Evolutionary conservation across 495 filamentous ascomycete species (phyloP), one percentile per base, ranked within the genome.

Genomic region (Tuber indicum): DNA sequence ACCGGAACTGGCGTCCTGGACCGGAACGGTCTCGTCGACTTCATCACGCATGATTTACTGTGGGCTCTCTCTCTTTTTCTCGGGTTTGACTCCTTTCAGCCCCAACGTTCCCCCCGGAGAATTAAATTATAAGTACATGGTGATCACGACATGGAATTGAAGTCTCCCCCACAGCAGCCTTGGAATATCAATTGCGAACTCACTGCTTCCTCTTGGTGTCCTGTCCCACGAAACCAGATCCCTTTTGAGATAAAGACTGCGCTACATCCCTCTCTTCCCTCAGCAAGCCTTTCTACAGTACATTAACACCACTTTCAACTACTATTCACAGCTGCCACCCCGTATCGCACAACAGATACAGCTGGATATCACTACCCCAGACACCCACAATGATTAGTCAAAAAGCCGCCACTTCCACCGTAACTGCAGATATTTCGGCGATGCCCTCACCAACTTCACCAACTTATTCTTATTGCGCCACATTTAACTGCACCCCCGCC

Each of bases 21-120:
- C 76, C 76, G 72, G 73, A 80, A 74, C 79, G 78, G 78, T 80
- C 77, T 80, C 78, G 78, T 80, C 77, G 78, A 80, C 78, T 80
- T 80, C 78, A 80, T 71, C 78, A 80, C 78, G 78, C 78, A 80
- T 80, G 76, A 76, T 74, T 73, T 42, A 66, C 58, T 66, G 58
- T 66, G 58, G 58, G 16, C 26, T 66, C 58, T 62, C 52, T 62
- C 10, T 36, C 19, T 66, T 36, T 26, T 36, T 36, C 58, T 36
- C 58, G 26, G 58, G 58, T 12, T 66, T 36, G 58, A 32, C 58
- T 66, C 58, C 58, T 66, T 80, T 74, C 71, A 76, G 77, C 77
- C 58, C 58, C 26, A 66, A 36, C 58, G 26, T 66, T 8, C 26
- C 52, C 77, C 78, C 77, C 78, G 74, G 74, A 52, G 78, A 76